Conservation (phyloP, 331 rosid genomes). For the Rosa hybrid region DNA sequence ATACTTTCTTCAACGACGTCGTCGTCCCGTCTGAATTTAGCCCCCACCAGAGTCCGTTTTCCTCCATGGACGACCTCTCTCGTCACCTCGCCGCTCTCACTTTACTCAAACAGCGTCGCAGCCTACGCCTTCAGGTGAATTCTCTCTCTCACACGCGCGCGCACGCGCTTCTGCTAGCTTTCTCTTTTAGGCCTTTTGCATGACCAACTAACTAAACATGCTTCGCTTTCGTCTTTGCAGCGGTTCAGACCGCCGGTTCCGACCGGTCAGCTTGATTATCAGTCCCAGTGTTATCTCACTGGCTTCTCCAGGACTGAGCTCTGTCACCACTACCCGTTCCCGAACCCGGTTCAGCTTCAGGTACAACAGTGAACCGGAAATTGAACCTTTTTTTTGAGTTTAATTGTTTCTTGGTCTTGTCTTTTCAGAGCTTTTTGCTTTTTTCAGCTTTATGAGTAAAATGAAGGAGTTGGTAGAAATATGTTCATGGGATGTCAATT, state of each 20-base stretch:
- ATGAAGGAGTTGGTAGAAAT: not conserved
- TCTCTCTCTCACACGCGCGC: not conserved
- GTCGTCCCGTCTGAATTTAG: not conserved
- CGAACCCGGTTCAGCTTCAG: conserved; percentile 27
- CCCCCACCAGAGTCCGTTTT: not conserved
- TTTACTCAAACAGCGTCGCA: conserved; percentile 15
- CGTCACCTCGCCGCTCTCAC: conserved; percentile 29
- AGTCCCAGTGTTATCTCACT: not conserved
- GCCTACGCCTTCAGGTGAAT: conserved; percentile 4
- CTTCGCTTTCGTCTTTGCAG: not conserved
- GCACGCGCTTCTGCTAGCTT: not conserved
- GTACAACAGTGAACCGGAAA: not conserved
- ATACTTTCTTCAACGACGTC: conserved; percentile 23
- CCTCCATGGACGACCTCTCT: conserved; percentile 19
- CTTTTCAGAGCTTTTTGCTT: conserved; percentile 2
- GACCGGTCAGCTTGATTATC: not conserved
- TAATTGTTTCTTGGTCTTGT: not conserved
- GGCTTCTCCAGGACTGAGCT: conserved; percentile 8
- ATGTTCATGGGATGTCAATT: not conserved
- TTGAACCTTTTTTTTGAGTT: not conserved
- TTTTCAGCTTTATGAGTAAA: conserved; percentile 11
- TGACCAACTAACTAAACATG: not conserved
- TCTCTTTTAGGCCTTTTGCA: not conserved
- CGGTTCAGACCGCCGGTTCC: conserved; percentile 22
- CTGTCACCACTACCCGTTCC: not conserved